Conservation (phyloP, 768 basidiomycete genomes). For the Kwoniella sp. region DNA sequence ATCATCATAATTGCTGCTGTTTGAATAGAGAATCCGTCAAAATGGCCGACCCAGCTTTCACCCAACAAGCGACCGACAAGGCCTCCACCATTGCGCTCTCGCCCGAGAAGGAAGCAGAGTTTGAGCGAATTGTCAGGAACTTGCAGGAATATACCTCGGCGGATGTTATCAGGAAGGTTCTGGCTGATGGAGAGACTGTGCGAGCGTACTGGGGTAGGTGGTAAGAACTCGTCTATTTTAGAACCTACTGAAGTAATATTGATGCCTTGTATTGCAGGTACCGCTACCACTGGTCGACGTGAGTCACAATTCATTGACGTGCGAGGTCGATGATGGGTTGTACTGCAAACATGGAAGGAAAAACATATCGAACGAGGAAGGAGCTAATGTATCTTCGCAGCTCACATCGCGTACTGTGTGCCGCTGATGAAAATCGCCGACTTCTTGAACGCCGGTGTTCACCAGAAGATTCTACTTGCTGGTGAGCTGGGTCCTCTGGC, state of each 20-base stretch:
- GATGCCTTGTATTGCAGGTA: constrained; percentile 61
- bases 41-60: constrained; percentile 30
- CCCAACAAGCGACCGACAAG: constrained; percentile 16
- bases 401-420: constrained; percentile 96
- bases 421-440: constrained; percentile 93
- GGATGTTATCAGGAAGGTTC: constrained; percentile 76
- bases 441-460: constrained; percentile 88
- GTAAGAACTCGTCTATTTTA: background rate
- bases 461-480: constrained; percentile 80
- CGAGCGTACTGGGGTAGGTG: constrained; percentile 90
- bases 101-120: constrained; percentile 57
- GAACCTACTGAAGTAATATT: background rate
- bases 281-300: constrained; percentile 93
- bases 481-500: constrained; percentile 58
- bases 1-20: background rate
- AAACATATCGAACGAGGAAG: background rate
- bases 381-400: constrained; percentile 58
- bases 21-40: background rate
- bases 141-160: constrained; percentile 85
- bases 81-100: constrained; percentile 39
- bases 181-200: constrained; percentile 72
- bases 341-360: too few species aligned
- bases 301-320: constrained; percentile 53
- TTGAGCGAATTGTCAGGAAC: constrained; percentile 78
- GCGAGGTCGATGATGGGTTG: too few species aligned